Conservation (phyloP, 2,329 filamentous ascomycete species). For the Paecilomyces sp. region DNA sequence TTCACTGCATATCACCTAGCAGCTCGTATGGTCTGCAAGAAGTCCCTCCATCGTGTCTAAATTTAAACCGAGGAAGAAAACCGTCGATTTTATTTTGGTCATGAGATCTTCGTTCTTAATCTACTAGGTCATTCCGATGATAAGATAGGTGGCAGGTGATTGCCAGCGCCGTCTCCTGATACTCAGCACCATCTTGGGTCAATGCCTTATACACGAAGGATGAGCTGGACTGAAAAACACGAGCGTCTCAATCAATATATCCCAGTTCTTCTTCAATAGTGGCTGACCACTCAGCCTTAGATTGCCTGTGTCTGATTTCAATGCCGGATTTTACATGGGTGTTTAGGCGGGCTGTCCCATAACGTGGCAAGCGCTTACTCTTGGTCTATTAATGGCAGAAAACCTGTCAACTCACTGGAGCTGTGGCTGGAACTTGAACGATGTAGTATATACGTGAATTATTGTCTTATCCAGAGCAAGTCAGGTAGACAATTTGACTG, state of each 20-base stretch:
- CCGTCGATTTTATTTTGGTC: not conserved
- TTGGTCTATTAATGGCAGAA: not conserved
- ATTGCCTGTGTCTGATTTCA: not conserved
- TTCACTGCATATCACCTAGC: not conserved
- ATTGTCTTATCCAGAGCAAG: too few species aligned
- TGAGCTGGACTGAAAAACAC: not conserved
- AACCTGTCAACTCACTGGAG: not conserved
- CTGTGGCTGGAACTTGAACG: not conserved
- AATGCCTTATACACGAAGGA: not conserved
- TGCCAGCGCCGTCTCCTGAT: not conserved
- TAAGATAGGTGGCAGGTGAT: not conserved
- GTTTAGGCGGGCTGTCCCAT: not conserved
- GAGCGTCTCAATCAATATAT: not conserved
- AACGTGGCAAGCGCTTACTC: not conserved
- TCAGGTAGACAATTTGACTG: too few species aligned
- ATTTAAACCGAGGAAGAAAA: not conserved
- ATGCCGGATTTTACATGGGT: not conserved
- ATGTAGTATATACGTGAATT: not conserved
- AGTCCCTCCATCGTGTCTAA: not conserved
- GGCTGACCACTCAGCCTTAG: not conserved
- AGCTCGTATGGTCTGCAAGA: not conserved
- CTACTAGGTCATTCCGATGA: not conserved
- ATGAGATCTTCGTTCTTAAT: not conserved
- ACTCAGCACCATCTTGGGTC: not conserved
- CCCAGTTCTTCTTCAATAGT: not conserved